These are phyloP conservation scores for Ampelocalamus luodianensis DNA, from an alignment of 176 grass and related monocot genomes.

Conservation along the genomic window DNA sequence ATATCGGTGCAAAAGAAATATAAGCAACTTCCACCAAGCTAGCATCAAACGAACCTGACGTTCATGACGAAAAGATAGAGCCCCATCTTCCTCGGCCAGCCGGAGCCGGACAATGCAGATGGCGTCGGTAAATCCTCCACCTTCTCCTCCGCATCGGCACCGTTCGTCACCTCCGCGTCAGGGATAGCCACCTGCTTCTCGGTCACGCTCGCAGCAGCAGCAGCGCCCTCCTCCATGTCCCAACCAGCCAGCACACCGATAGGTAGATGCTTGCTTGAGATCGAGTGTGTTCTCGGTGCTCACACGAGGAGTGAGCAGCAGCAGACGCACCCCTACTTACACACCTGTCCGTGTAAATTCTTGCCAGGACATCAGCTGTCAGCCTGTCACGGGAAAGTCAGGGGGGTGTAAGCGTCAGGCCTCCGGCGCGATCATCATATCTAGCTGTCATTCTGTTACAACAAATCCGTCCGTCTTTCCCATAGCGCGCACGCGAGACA, in stretches of 20 bases:
- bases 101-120: conserved; percentile 38
- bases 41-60: conserved; percentile 47
- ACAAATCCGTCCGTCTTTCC: not conserved
- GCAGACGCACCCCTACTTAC: conserved; percentile 41
- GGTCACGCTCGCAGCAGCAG: not conserved
- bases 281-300: not conserved
- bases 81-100: conserved; percentile 55
- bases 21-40: not conserved
- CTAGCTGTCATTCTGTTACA: not conserved
- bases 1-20: not conserved
- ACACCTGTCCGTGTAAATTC: not conserved
- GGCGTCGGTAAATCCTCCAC: not conserved
- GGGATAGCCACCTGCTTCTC: conserved; percentile 32
- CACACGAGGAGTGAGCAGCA: not conserved
- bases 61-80: conserved; percentile 69
- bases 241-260: not conserved
- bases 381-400: conserved; percentile 9
- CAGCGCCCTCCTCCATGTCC: conserved; percentile 32
- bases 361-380: conserved; percentile 34
- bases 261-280: not conserved
- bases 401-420: not conserved
- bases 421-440: not conserved
- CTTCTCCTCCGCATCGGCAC: conserved; percentile 10
- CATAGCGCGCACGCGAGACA: not conserved
- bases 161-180: not conserved